Evolutionary conservation across 2,329 filamentous ascomycete species (phyloP), one percentile per base, ranked within the genome.

Genomic region (Paracoccidioides brasiliensis): DNA sequence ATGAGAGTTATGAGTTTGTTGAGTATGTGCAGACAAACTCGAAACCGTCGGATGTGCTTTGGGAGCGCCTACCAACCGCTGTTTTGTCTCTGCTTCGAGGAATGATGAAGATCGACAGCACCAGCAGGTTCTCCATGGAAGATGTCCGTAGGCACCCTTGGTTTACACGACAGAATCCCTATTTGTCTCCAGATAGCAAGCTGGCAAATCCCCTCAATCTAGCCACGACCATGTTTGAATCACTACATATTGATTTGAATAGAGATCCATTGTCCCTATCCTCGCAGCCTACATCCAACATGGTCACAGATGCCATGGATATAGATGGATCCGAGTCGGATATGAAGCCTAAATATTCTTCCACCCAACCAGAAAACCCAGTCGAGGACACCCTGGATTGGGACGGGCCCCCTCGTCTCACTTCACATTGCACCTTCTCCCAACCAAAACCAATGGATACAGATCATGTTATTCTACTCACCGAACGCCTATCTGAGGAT

Each of bases 161-260:
- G 93, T 96, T 89, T 68, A 96, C 88, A 3, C 81, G 88, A 48
- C 78, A 78, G 57, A 98, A 97, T 69, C 79, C 78, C 37, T 84
- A 90, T 63, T 78, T 97, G 52, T 82, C 83, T 3, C 66, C 79
- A 0, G 84, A 90, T 58, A 91, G 91, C 62, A 82, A 78, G 60
- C 79, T 90, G 38, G 80, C 80, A 9, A 88, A 97, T 64, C 88
- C 88, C 0, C 76, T 97, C 59, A 81, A 83, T 55, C 78, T 98
- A 49, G 93, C 93, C n/a, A 95, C 93, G 0, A 84, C 88, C 66
- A 95, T 98, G 88, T 84, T 98, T 55, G 88, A 95, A 67, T 86
- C 83, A 55, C 80, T 98, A 14, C 86, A 82, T 60, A 95, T 98
- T 67, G 88, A 96, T 70, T 90, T 97, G 66, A 83, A 78, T 54